These are phyloP conservation scores for Letharia columbiana DNA, from an alignment of 495 filamentous ascomycete species.

Conservation along the genomic window DNA sequence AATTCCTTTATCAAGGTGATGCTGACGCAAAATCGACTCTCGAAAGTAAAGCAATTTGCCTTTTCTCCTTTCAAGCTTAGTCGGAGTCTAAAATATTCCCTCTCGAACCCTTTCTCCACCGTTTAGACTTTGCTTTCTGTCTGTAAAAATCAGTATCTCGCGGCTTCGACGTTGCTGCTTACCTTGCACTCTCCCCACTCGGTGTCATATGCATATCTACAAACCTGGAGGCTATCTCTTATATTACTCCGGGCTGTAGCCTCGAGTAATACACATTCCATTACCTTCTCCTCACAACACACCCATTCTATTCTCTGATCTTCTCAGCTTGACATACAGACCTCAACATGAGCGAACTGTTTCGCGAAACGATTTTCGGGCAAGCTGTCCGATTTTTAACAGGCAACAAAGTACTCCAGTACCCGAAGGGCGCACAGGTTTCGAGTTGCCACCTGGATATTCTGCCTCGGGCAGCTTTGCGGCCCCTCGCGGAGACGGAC, in stretches of 20 bases:
- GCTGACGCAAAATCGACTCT: not conserved
- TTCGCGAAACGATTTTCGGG: not conserved
- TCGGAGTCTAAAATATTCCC: not conserved
- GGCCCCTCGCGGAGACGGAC: not conserved
- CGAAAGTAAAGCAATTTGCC: not conserved
- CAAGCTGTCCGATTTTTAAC: not conserved
- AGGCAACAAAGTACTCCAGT: not conserved
- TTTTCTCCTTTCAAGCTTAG: not conserved
- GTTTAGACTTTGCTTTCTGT: not conserved
- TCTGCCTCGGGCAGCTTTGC: not conserved
- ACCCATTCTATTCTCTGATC: not conserved
- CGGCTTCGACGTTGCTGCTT: not conserved
- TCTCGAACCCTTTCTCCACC: not conserved
- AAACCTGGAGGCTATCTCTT: not conserved
- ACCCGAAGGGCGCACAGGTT: not conserved
- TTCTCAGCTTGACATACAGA: not conserved
- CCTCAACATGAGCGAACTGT: not conserved
- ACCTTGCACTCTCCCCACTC: too few relatives aligned
- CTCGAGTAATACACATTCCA: not conserved
- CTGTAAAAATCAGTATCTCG: not conserved
- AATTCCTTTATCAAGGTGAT: not conserved
- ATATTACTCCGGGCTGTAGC: not conserved
- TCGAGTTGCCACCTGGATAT: not conserved
- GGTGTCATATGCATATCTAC: not conserved
- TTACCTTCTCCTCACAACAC: not conserved